Percentiles rank a stretch among this genome's conserved stretches.
Evolutionary conservation across 495 filamentous ascomycete genomes (phyloP).

Genomic region (Letharia lupina): DNA sequence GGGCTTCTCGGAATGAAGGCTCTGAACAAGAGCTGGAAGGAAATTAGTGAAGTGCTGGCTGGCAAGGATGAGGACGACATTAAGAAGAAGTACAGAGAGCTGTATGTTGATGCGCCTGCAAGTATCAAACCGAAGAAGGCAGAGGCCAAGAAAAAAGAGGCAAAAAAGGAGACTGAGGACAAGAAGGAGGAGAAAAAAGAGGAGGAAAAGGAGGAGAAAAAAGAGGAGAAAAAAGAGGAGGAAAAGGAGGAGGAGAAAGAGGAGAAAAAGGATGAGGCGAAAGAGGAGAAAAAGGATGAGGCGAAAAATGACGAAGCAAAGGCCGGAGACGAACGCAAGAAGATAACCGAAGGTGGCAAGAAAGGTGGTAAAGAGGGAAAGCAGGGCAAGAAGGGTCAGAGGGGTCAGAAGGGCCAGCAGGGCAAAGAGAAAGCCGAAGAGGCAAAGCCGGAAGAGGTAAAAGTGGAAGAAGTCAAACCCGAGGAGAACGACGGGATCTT

Average conservation of each 20-base stretch:
- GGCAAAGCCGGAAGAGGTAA: neutral
- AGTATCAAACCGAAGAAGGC: constrained; percentile 1
- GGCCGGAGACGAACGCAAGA: constrained; percentile 3
- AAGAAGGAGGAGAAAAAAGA: neutral
- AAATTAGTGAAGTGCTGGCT: constrained; percentile 23
- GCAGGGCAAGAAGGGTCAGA: constrained; percentile 7
- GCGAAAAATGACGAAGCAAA: constrained; percentile 7
- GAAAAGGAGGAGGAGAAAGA: no score
- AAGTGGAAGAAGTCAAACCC: neutral
- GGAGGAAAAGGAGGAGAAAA: neutral
- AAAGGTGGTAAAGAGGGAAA: constrained; percentile 6
- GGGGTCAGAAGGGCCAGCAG: constrained; percentile 3
- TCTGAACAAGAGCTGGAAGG: constrained; percentile 26
- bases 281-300: constrained; percentile 2
- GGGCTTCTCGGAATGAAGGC: constrained; percentile 23
- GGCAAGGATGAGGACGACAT: constrained; percentile 23
- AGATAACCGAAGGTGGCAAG: constrained; percentile 5
- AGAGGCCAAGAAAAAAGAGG: neutral
- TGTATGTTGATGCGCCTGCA: constrained; percentile 8
- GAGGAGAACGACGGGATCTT: constrained; percentile 1
- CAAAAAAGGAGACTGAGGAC: neutral
- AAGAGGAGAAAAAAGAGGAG: no score
- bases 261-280: no score
- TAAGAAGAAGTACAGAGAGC: constrained; percentile 24
- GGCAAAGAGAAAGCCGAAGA: constrained; percentile 1